A percentile compares a stretch with the other conserved stretches of the same genome.
phyloP scores from a whole-genome alignment of 2,329 filamentous ascomycete genomes.

The Chrysosporium queenslandicum region DNA sequence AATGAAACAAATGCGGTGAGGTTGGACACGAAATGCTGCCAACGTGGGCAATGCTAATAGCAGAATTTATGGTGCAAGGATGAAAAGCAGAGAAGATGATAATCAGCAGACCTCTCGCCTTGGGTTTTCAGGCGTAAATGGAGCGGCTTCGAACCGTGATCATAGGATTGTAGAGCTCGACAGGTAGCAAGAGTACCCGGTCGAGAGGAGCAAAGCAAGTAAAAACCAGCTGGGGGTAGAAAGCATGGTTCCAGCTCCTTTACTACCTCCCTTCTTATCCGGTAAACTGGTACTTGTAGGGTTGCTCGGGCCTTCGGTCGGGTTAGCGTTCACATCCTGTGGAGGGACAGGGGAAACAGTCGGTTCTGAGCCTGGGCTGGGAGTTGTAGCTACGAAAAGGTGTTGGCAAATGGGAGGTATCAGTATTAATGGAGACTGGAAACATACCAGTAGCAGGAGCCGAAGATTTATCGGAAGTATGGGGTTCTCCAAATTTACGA shows the following conservation, averaged over 20 bases:
- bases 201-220: slow-evolving; percentile 4
- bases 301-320: neutral
- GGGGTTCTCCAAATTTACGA: slow-evolving; percentile 6
- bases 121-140: neutral
- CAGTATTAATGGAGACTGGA: neutral
- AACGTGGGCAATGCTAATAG: too few relatives aligned
- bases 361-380: neutral
- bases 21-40: neutral
- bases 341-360: slow-evolving; percentile 7
- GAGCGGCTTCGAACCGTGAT: neutral
- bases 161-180: neutral
- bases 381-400: neutral
- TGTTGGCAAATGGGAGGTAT: neutral
- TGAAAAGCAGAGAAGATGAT: neutral
- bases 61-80: neutral
- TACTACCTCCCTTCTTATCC: too few relatives aligned
- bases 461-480: neutral
- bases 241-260: slow-evolving; percentile 6
- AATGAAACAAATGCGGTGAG: neutral
- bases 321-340: neutral
- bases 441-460: slow-evolving; percentile 1
- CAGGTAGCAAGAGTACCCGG: neutral
- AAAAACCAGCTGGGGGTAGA: slow-evolving; percentile 6
- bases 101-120: too few relatives aligned
- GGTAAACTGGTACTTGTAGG: neutral